Conservation (phyloP, 148 eudicot species). For the Diospyros lotus region DNA sequence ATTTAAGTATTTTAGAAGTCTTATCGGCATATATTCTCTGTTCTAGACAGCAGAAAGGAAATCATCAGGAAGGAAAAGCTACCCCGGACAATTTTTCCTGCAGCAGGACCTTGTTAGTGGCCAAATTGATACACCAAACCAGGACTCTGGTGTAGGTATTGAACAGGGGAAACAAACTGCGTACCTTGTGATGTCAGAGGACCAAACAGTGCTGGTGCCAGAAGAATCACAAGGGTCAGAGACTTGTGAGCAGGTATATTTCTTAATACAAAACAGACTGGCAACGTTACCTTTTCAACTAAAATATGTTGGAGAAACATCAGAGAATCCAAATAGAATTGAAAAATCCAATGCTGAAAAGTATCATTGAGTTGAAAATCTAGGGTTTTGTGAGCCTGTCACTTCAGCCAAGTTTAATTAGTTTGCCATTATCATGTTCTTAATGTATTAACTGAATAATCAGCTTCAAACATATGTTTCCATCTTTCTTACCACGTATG, state of each 20-base stretch:
- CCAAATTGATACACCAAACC: conserved; percentile 17
- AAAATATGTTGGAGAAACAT: neutral
- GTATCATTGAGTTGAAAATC: neutral
- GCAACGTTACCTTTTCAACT: neutral
- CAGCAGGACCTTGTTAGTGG: conserved; percentile 25
- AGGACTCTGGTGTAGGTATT: conserved; percentile 13
- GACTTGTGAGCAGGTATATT: conserved; percentile 19
- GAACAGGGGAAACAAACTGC: conserved; percentile 10
- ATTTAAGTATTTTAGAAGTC: neutral
- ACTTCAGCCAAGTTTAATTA: neutral
- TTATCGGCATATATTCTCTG: neutral
- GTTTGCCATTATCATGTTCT: neutral
- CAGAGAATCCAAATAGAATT: neutral
- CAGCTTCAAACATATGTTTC: neutral
- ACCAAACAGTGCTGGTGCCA: neutral
- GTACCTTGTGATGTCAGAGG: neutral
- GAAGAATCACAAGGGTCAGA: conserved; percentile 12
- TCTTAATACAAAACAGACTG: neutral
- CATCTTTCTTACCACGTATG: too few species aligned
- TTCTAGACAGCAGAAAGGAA: conserved; percentile 21
- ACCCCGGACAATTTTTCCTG: conserved; percentile 28
- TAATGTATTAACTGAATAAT: neutral
- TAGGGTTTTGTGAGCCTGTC: neutral
- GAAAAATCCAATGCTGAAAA: neutral
- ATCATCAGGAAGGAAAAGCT: conserved; percentile 25